These are phyloP conservation scores for Xylaria sp. DNA, from an alignment of 2,329 filamentous ascomycete species.

Conservation along the genomic window DNA sequence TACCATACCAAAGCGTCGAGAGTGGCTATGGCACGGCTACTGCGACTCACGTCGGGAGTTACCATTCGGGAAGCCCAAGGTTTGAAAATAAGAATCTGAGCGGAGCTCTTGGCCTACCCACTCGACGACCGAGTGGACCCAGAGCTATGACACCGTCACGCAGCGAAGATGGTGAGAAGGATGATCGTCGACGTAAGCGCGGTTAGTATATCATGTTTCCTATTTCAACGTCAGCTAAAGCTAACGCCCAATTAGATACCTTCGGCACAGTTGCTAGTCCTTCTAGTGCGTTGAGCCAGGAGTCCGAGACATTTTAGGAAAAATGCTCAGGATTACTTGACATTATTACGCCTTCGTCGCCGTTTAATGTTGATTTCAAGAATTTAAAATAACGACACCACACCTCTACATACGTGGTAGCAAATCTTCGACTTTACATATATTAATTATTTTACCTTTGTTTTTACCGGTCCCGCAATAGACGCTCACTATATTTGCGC, in stretches of 20 bases:
- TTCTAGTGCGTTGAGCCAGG: conserved; percentile 55
- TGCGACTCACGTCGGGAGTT: conserved; percentile 56
- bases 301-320: conserved; percentile 64
- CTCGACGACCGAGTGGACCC: conserved; percentile 66
- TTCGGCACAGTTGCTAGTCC: conserved; percentile 60
- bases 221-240: neutral
- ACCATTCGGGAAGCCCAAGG: conserved; percentile 63
- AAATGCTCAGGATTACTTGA: conserved; percentile 46
- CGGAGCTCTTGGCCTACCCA: conserved; percentile 62
- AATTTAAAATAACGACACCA: conserved; percentile 20
- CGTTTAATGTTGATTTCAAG: conserved; percentile 47
- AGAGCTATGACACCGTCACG: conserved; percentile 68
- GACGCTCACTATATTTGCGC: neutral
- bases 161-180: conserved; percentile 57
- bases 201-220: conserved; percentile 54
- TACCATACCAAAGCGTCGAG: conserved; percentile 66
- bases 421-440: conserved; percentile 29
- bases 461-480: neutral
- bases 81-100: conserved; percentile 68
- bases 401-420: conserved; percentile 33
- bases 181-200: conserved; percentile 66
- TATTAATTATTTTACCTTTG: conserved; percentile 7
- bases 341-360: conserved; percentile 44
- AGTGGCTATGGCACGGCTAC: conserved; percentile 63
- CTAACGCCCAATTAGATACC: conserved; percentile 56